Evolutionary conservation across 352 stramenopile genomes (phyloP).

Genomic region (Bremia lactucae): DNA sequence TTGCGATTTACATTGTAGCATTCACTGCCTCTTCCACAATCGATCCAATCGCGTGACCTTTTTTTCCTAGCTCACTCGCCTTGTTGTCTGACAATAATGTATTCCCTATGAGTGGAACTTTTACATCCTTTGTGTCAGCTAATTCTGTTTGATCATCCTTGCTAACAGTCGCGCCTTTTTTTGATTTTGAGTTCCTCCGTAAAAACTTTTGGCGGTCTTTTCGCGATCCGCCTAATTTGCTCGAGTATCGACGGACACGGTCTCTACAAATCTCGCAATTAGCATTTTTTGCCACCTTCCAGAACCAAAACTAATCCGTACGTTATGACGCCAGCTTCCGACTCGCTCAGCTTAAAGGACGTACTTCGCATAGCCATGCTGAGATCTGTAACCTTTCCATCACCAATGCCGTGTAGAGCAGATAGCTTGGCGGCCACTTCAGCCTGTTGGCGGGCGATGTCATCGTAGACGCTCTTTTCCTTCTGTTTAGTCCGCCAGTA

Average conservation of each 20-base stretch:
- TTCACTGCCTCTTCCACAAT: slow-evolving; percentile 49
- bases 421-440: slow-evolving; percentile 59
- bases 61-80: slow-evolving; percentile 14
- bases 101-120: slow-evolving; percentile 4
- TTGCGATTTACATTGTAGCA: slow-evolving; percentile 33
- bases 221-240: slow-evolving; percentile 47
- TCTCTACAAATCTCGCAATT: slow-evolving; percentile 25
- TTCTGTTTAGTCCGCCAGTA: slow-evolving; percentile 51
- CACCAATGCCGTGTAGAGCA: slow-evolving; percentile 39
- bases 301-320: slow-evolving; percentile 27
- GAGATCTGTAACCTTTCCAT: slow-evolving; percentile 35
- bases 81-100: slow-evolving; percentile 6
- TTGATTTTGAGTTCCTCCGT: slow-evolving; percentile 23
- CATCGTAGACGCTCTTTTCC: slow-evolving; percentile 54
- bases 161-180: slow-evolving; percentile 12
- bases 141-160: slow-evolving; percentile 25
- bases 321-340: slow-evolving; percentile 62
- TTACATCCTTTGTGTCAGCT: slow-evolving; percentile 3
- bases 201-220: slow-evolving; percentile 72
- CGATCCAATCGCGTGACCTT: slow-evolving; percentile 22
- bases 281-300: too few species aligned
- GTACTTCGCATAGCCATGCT: slow-evolving; percentile 48
- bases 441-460: slow-evolving; percentile 48
- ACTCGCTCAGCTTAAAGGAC: slow-evolving; percentile 50
- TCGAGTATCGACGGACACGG: slow-evolving; percentile 64